Evolutionary conservation across 192 early-diverging fungal species (phyloP).

Genomic region (Coemansia asiatica): DNA sequence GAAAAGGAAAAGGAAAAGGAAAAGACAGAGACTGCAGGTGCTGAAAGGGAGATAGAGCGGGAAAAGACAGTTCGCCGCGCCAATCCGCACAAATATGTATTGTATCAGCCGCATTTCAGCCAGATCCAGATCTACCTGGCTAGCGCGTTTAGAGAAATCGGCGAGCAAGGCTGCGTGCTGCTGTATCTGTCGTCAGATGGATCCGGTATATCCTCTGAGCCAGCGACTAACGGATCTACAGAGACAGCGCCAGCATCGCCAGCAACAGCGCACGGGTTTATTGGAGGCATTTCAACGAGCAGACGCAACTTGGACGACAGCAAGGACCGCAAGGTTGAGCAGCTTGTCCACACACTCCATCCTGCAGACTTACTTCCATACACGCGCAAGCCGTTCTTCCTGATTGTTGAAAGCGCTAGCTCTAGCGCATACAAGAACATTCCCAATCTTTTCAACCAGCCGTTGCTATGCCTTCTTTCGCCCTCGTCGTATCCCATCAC

Average conservation of each 20-base stretch:
- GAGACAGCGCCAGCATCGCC: neutral
- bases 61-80: slow-evolving; percentile 38
- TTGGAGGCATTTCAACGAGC: slow-evolving; percentile 52
- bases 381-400: slow-evolving; percentile 91
- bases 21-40: neutral
- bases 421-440: slow-evolving; percentile 82
- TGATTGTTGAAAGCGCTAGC: slow-evolving; percentile 92
- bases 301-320: slow-evolving; percentile 35
- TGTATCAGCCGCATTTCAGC: slow-evolving; percentile 88
- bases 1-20: slow-evolving; percentile 20
- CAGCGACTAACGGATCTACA: neutral
- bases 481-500: slow-evolving; percentile 79
- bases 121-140: slow-evolving; percentile 90
- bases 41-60: slow-evolving; percentile 6
- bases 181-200: slow-evolving; percentile 94
- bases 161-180: slow-evolving; percentile 81
- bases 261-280: slow-evolving; percentile 30
- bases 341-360: slow-evolving; percentile 76
- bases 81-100: slow-evolving; percentile 91
- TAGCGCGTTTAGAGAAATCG: slow-evolving; percentile 88
- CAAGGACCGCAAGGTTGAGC: slow-evolving; percentile 34
- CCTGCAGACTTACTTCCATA: slow-evolving; percentile 91
- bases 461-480: slow-evolving; percentile 86
- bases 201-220: neutral
- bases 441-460: slow-evolving; percentile 83